Base-by-base conservation (phyloP, 1,139 yeast genomes). In the Candida anutae region DNA sequence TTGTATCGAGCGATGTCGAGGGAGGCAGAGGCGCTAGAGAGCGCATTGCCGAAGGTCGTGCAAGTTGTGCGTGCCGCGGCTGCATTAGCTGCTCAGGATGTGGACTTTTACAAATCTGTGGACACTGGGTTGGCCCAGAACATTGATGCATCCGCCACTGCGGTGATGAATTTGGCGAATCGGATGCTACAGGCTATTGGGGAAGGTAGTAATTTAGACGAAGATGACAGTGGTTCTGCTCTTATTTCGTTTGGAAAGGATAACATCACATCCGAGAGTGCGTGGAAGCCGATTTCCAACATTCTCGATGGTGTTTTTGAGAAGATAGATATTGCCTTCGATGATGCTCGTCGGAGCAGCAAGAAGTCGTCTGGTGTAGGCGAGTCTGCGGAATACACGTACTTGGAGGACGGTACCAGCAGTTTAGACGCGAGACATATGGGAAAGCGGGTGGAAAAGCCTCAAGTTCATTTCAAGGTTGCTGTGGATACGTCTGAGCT, bases 81-180 rank as follows among this genome's bases (percentile, higher is more conserved):
- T 5, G 74, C 82, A 2, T 56, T 90, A 25, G 81, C 87, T 2
- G 74, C 85, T 0, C 85, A 83, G 38, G 98, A 90, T 57, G 70
- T 87, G 15, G 70, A 69, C 24, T 90, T 88, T 45, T 74, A 77
- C 54, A 69, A 68, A 30, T 73, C 87, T 25, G 51, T 87, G n/a
- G 94, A 85, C 45, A 45, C 62, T 2, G 46, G 53, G 0, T 48
- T 82, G 16, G 58, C 69, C 5, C 34, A 42, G 1, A 48, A 64
- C 13, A 58, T 77, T 15, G 67, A 69, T 18, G 42, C 45, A 1
- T 52, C 73, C 2, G 63, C 77, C 2, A 41, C 46, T 5, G 53
- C 62, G 18, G 45, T 87, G 11, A 51, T 80, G 24, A 58, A 52
- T 4, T 44, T 80, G 26, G 67, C 80, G 28, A 78, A 78, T 46